Percentiles rank a stretch among this genome's conserved stretches.
Evolutionary conservation across 2,329 filamentous ascomycete genomes (phyloP).

Genomic region (Pezicula rhizophila): DNA sequence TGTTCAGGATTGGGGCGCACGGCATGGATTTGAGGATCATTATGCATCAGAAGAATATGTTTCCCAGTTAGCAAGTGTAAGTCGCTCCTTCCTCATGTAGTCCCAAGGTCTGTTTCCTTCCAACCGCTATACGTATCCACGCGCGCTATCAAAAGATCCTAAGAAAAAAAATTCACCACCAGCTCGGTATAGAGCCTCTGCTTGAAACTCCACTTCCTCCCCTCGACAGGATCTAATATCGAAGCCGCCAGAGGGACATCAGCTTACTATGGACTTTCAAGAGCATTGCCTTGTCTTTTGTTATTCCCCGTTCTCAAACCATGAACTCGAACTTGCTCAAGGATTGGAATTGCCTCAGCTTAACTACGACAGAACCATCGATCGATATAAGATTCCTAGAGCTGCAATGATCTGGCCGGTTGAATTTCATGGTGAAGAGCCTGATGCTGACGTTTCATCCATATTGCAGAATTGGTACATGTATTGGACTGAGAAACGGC

Average conservation of each 20-base stretch:
- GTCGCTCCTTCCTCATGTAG: constrained; percentile 25
- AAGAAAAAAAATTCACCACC: no score
- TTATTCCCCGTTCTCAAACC: no score
- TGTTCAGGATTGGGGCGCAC: constrained; percentile 31
- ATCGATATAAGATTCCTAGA: not conserved
- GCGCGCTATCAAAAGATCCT: not conserved
- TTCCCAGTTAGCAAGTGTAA: constrained; percentile 57
- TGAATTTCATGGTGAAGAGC: not conserved
- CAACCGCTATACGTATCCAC: not conserved
- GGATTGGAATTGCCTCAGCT: no score
- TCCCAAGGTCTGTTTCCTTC: not conserved
- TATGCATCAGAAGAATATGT: constrained; percentile 67
- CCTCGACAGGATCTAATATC: no score
- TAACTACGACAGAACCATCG: no score
- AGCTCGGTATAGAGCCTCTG: no score
- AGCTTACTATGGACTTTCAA: no score
- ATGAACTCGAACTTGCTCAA: no score
- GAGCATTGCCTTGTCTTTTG: no score
- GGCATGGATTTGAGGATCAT: constrained; percentile 70
- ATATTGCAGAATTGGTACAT: constrained; percentile 84
- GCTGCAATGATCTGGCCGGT: not conserved
- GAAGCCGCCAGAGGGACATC: no score
- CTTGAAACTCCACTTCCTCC: no score
- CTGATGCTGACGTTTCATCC: constrained; percentile 14
- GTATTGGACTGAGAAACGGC: constrained; percentile 98